These are phyloP conservation scores for Saccharomycopsis sp. DNA, from an alignment of 805 yeast species.

Conservation along the genomic window DNA sequence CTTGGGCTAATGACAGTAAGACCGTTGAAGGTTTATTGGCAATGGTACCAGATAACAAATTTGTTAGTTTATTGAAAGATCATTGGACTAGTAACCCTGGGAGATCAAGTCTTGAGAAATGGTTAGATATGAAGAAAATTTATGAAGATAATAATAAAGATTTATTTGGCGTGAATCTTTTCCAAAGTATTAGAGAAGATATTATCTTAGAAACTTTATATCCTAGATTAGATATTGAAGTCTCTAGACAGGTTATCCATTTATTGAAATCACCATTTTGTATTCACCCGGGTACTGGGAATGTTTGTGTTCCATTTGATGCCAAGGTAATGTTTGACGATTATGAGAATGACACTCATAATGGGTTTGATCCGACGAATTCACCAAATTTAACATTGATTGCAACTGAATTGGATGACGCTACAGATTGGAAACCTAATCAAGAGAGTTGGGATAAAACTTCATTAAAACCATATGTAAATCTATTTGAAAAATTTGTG, in stretches of 20 bases:
- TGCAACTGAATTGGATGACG: slow-evolving; percentile 46
- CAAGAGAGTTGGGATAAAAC: slow-evolving; percentile 53
- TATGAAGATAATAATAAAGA: slow-evolving; percentile 33
- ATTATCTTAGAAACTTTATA: slow-evolving; percentile 72
- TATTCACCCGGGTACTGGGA: slow-evolving; percentile 93
- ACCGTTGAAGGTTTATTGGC: slow-evolving; percentile 51
- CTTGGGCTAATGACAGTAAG: slow-evolving; percentile 60
- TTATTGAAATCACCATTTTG: slow-evolving; percentile 94
- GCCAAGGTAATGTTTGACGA: slow-evolving; percentile 27
- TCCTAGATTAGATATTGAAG: slow-evolving; percentile 91
- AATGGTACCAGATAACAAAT: slow-evolving; percentile 54
- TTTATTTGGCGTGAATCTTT: slow-evolving; percentile 37
- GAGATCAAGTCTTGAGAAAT: slow-evolving; percentile 54
- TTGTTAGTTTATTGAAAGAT: slow-evolving; percentile 44
- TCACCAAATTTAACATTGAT: slow-evolving; percentile 71
- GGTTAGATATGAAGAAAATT: slow-evolving; percentile 64
- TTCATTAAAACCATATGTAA: slow-evolving; percentile 62
- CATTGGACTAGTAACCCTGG: slow-evolving; percentile 54
- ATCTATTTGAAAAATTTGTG: slow-evolving; percentile 59
- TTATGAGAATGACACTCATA: slow-evolving; percentile 22
- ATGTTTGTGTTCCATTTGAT: slow-evolving; percentile 86
- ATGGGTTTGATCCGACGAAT: slow-evolving; percentile 65
- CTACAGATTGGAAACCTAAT: slow-evolving; percentile 4
- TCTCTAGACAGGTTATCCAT: slow-evolving; percentile 83
- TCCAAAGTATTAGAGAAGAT: slow-evolving; percentile 72